phyloP scores from a whole-genome alignment of 1,284 basidiomycete species.

The Heterobasidion parviporum region DNA sequence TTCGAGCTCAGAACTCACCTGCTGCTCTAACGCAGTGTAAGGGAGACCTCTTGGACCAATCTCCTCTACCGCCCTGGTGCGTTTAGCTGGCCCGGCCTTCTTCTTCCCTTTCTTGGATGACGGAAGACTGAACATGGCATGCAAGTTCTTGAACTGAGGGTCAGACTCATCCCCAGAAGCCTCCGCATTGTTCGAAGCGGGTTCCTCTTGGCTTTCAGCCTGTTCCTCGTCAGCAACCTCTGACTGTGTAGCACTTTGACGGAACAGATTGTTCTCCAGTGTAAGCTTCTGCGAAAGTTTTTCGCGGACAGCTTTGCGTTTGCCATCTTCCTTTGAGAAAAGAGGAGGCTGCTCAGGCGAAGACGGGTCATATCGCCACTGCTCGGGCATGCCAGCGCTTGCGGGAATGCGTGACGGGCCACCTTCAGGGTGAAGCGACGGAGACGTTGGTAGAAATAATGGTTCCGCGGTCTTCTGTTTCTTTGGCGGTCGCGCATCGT shows the following conservation, averaged over 20 bases:
- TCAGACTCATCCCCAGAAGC: conserved; percentile 35
- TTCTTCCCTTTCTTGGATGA: conserved; percentile 24
- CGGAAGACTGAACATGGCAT: conserved; percentile 37
- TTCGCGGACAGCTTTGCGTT: conserved; percentile 28
- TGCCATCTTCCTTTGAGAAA: conserved; percentile 4
- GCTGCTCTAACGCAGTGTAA: conserved; percentile 81
- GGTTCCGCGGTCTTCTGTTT: conserved; percentile 23
- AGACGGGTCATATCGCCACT: conserved; percentile 23
- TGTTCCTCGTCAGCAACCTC: background rate
- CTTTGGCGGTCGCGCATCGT: conserved; percentile 24
- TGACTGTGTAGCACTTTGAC: background rate
- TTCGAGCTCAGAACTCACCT: conserved; percentile 34
- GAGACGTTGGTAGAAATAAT: conserved; percentile 8
- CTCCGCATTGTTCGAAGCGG: conserved; percentile 7
- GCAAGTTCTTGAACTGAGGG: conserved; percentile 38
- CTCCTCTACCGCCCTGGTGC: conserved; percentile 34
- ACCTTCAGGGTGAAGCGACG: background rate
- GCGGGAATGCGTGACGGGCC: background rate
- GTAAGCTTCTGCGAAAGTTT: conserved; percentile 50
- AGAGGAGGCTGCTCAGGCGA: background rate
- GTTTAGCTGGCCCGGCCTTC: conserved; percentile 17
- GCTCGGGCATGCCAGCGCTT: conserved; percentile 16
- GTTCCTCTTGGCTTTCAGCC: conserved; percentile 15
- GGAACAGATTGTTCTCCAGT: conserved; percentile 31
- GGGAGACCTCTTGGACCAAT: conserved; percentile 71